Evolutionary conservation across 495 filamentous ascomycete genomes (phyloP).

Genomic region (Evernia prunastri): DNA sequence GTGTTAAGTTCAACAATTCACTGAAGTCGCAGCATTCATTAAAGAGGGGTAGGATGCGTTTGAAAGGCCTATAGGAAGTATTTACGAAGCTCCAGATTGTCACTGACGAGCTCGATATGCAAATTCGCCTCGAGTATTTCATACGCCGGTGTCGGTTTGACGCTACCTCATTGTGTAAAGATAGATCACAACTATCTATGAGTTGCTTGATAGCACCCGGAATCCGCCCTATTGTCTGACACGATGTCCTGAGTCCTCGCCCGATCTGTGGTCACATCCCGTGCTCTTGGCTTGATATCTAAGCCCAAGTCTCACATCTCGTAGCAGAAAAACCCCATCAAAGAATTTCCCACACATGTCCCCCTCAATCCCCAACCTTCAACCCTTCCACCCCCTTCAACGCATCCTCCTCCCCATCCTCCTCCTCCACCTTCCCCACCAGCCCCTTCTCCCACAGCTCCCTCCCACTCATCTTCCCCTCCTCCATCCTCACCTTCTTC

Average conservation of each 20-base stretch:
- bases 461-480: constrained; percentile 52
- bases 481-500: constrained; percentile 65
- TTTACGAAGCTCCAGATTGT: not conserved
- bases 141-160: not conserved
- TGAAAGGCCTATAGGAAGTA: not conserved
- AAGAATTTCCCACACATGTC: not conserved
- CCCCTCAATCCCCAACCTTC: constrained; percentile 3
- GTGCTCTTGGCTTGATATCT: not conserved
- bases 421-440: constrained; percentile 59
- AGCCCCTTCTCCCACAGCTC: constrained; percentile 48
- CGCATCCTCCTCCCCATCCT: constrained; percentile 18
- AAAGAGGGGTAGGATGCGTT: not conserved
- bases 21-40: not conserved
- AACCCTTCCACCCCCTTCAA: constrained; percentile 10
- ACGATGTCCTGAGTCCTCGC: not conserved
- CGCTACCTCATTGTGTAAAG: not conserved
- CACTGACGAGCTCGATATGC: not conserved
- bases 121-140: not conserved
- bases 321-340: no score
- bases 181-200: not conserved
- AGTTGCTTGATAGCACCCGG: not conserved
- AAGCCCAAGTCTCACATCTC: not conserved
- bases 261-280: not conserved
- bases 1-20: not conserved
- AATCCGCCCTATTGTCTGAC: not conserved